These are phyloP conservation scores for Balamuthia mandrillaris DNA, from an alignment of 208 protist species.

Conservation along the genomic window DNA sequence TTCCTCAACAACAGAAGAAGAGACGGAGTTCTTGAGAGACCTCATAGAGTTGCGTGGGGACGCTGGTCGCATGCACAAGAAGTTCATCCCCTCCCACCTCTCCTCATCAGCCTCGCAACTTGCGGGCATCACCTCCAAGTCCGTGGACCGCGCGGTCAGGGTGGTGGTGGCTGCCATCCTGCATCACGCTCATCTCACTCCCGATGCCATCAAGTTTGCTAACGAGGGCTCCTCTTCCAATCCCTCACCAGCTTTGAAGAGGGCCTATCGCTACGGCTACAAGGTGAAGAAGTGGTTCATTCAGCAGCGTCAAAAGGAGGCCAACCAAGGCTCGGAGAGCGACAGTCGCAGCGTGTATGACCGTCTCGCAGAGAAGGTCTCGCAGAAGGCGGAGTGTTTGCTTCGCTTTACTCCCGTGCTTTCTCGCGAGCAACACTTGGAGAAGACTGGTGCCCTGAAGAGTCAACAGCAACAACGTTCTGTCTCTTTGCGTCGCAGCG, in stretches of 20 bases:
- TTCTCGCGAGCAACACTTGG: too few species aligned
- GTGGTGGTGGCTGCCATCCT: background rate
- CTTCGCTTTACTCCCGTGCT: too few species aligned
- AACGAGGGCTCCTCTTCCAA: background rate
- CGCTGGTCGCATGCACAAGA: background rate
- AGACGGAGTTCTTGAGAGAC: background rate
- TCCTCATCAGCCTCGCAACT: background rate
- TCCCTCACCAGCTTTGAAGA: background rate
- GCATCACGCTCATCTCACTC: background rate
- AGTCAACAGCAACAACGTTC: too few species aligned
- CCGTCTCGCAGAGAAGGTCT: too few species aligned
- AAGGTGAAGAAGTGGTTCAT: conserved; percentile 26
- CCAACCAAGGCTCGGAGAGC: too few species aligned
- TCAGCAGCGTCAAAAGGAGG: background rate
- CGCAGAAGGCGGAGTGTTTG: too few species aligned
- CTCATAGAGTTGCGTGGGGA: background rate
- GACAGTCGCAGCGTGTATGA: too few species aligned
- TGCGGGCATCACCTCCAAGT: background rate
- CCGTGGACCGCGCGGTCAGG: background rate
- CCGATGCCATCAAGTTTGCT: background rate
- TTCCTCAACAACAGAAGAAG: background rate
- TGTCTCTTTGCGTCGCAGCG: too few species aligned
- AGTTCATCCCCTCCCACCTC: background rate
- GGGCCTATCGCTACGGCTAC: conserved; percentile 12
- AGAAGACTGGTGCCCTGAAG: too few species aligned